These are phyloP conservation scores for Geosmithia flava DNA, from an alignment of 2,329 filamentous ascomycete species.

Conservation along the genomic window DNA sequence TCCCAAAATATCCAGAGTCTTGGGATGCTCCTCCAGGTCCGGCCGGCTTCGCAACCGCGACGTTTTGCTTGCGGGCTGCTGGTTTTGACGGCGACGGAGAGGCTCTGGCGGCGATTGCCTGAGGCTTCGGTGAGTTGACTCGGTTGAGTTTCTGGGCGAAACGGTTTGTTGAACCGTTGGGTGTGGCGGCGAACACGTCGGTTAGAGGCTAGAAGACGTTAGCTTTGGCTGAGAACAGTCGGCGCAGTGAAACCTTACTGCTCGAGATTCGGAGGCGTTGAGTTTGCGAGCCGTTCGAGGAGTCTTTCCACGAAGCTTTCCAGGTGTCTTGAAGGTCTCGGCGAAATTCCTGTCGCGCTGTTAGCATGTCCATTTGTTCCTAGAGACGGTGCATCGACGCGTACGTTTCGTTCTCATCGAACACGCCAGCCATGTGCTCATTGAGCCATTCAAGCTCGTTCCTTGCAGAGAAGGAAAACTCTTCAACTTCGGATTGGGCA, in stretches of 20 bases:
- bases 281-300: conserved; percentile 57
- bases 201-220: conserved; percentile 40
- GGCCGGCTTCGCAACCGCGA: conserved; percentile 16
- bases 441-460: conserved; percentile 98
- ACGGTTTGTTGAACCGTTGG: conserved; percentile 39
- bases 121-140: conserved; percentile 43
- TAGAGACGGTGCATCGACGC: conserved; percentile 2
- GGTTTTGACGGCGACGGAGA: conserved; percentile 20
- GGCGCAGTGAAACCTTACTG: conserved; percentile 36
- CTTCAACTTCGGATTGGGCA: conserved; percentile 72
- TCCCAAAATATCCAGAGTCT: conserved; percentile 65
- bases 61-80: conserved; percentile 17
- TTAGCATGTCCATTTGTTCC: background rate
- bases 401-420: conserved; percentile 76
- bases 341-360: conserved; percentile 58
- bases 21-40: conserved; percentile 12
- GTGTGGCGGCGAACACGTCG: conserved; percentile 43
- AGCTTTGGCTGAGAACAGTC: conserved; percentile 7
- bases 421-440: conserved; percentile 94
- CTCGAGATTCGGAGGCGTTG: conserved; percentile 43
- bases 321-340: conserved; percentile 92
- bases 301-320: conserved; percentile 71
- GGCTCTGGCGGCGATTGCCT: conserved; percentile 35
- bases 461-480: conserved; percentile 81
- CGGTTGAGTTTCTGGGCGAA: conserved; percentile 36